These are phyloP conservation scores for Wickerhamiella sergipiensis DNA, from an alignment of 805 yeast genomes.

Conservation along the genomic window DNA sequence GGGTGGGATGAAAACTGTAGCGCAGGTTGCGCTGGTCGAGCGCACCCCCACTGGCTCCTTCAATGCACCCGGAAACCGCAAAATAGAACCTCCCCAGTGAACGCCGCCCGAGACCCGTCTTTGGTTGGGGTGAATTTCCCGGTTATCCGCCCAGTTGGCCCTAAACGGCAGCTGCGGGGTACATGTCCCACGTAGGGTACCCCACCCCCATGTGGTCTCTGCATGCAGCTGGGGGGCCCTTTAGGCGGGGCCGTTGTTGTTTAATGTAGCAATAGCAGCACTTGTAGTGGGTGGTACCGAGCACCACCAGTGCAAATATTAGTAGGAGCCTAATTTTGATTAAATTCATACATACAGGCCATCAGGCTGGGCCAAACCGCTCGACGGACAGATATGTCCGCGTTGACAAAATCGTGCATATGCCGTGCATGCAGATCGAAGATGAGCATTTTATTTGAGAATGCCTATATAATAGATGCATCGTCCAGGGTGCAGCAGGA, in stretches of 20 bases:
- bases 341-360: too few species aligned
- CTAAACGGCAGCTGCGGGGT: background rate
- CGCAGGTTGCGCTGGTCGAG: too few species aligned
- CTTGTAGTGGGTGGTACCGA: too few species aligned
- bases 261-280: background rate
- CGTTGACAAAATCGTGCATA: background rate
- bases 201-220: background rate
- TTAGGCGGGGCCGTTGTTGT: background rate
- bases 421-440: background rate
- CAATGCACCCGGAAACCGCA: too few species aligned
- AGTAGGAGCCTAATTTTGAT: too few species aligned
- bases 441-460: background rate
- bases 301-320: too few species aligned
- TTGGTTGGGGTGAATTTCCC: background rate
- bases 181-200: background rate
- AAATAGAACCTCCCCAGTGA: too few species aligned
- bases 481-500: background rate
- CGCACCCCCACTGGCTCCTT: too few species aligned
- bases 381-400: background rate
- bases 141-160: background rate
- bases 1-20: background rate
- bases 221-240: background rate
- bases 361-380: background rate
- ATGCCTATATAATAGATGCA: background rate
- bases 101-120: background rate